Evolutionary conservation across 768 basidiomycete species (phyloP), one percentile per base, ranked within the genome.

Genomic region (Russula earlei): DNA sequence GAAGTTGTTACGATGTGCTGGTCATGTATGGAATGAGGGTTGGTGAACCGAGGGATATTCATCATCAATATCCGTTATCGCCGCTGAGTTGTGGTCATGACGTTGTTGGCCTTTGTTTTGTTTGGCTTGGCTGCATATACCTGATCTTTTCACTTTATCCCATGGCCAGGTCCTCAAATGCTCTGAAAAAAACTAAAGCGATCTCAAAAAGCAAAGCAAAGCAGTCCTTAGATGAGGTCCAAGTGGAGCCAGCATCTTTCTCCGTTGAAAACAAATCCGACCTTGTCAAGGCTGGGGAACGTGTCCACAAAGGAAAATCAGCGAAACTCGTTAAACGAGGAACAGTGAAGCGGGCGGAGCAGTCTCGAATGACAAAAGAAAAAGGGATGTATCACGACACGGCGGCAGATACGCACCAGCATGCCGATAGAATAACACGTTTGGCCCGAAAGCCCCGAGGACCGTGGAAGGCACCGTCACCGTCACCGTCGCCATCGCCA

Each of bases 21-120:
- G 38, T 46, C 34, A n/a, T 25, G 49, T 45, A 41, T 22, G 15
- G 25, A 36, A 45, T 36, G 52, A 31, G 56, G 45, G 45, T 47
- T 55, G 20, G 53, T 46, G 47, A 52, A 52, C 22, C 24, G 53
- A 15, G 49, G 50, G 34, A 54, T 31, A 27, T 54, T 44, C 60
- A 61, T 58, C 9, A 10, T 7, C 29, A n/a, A n/a, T n/a, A n/a
- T n/a, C n/a, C n/a, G n/a, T n/a, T n/a, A n/a, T n/a, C n/a, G 47
- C 22, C 12, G 33, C 25, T 38, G 17, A 38, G n/a, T 12, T 27
- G 17, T n/a, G 7, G 10, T 7, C 11, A 15, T 1, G 34, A 36
- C 2, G 15, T 56, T 50, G 42, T 56, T 56, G 43, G 24, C 10
- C 14, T 27, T 19, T 56, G 15, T 59, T 59, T 56, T 49, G 48